These are phyloP conservation scores for Talaromyces albobiverticillius DNA, from an alignment of 2,329 filamentous ascomycete species.

Conservation along the genomic window DNA sequence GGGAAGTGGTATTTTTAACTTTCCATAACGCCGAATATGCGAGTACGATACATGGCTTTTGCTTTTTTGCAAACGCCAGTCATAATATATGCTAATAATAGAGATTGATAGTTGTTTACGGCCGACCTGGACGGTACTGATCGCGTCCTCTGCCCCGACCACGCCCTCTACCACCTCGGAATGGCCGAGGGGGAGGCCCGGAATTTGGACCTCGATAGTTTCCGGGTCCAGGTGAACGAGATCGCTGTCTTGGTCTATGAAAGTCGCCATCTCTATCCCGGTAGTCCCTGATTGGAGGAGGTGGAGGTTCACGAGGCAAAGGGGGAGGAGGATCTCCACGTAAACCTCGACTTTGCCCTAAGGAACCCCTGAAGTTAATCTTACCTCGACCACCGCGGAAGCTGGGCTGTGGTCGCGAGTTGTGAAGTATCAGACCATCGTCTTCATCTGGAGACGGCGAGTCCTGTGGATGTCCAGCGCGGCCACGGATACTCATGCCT, in stretches of 20 bases:
- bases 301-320: slow-evolving; percentile 12
- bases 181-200: not conserved
- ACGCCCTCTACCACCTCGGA: slow-evolving; percentile 19
- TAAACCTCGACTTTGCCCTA: slow-evolving; percentile 27
- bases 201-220: not conserved
- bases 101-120: not conserved
- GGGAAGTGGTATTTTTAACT: not conserved
- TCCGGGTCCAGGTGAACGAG: slow-evolving; percentile 26
- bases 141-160: slow-evolving; percentile 18
- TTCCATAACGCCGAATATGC: not conserved
- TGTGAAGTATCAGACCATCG: slow-evolving; percentile 25
- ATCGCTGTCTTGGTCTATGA: slow-evolving; percentile 27
- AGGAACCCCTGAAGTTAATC: slow-evolving; percentile 34
- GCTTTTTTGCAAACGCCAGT: not conserved
- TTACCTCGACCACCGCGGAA: slow-evolving; percentile 24
- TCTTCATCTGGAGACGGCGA: slow-evolving; percentile 38
- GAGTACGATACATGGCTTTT: not conserved
- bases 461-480: slow-evolving; percentile 28
- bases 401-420: slow-evolving; percentile 12
- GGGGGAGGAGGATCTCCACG: slow-evolving; percentile 14
- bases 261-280: slow-evolving; percentile 27
- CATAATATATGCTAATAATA: not conserved
- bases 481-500: slow-evolving; percentile 37
- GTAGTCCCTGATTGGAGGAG: slow-evolving; percentile 15
- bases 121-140: slow-evolving; percentile 27